These are phyloP conservation scores for Xenoacremonium recifei DNA, from an alignment of 2,329 filamentous ascomycete species.

Conservation along the genomic window DNA sequence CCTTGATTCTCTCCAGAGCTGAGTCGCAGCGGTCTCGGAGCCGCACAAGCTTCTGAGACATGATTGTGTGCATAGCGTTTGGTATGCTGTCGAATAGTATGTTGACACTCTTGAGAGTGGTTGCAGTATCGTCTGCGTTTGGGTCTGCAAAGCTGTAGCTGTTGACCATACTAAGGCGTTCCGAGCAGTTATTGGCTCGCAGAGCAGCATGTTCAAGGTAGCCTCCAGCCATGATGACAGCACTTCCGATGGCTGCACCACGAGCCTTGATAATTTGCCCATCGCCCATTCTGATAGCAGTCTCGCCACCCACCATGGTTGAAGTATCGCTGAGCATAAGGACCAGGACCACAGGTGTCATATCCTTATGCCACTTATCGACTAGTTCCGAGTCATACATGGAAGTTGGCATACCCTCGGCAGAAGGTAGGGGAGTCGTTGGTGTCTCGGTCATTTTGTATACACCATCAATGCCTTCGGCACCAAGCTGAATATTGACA, in stretches of 20 bases:
- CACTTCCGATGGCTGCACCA: constrained; percentile 5
- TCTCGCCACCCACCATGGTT: constrained; percentile 15
- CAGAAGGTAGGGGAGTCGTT: constrained; percentile 19
- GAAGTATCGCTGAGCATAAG: constrained; percentile 15
- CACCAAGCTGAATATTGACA: constrained; percentile 7
- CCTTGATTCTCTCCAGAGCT: neutral
- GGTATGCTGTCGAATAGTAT: constrained; percentile 2
- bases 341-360: constrained; percentile 11
- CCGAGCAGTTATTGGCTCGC: constrained; percentile 3
- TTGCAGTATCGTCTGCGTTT: constrained; percentile 6
- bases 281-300: constrained; percentile 4
- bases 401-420: neutral
- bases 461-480: neutral
- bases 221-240: constrained; percentile 9
- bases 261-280: constrained; percentile 6
- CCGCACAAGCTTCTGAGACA: neutral
- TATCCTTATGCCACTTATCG: constrained; percentile 14
- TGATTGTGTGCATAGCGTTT: constrained; percentile 1
- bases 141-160: constrained; percentile 8
- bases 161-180: constrained; percentile 8
- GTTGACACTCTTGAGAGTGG: constrained; percentile 6
- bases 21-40: neutral
- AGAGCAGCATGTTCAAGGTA: constrained; percentile 8
- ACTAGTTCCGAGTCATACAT: neutral
- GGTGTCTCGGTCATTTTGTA: constrained; percentile 7